Base-by-base conservation (phyloP, 2,329 filamentous ascomycete species). In the Hymenoscyphus fructigenus region DNA sequence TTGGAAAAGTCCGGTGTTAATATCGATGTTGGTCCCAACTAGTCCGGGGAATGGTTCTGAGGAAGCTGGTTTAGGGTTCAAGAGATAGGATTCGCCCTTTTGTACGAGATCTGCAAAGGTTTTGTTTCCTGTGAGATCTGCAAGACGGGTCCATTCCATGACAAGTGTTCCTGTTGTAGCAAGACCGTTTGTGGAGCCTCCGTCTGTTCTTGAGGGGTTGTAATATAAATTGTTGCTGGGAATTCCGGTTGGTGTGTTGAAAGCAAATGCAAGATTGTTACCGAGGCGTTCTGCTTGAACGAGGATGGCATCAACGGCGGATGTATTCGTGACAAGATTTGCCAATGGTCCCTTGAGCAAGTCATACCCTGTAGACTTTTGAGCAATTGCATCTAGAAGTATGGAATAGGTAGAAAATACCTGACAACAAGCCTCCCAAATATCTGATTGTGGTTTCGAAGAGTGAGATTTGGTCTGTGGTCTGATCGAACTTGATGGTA, bases 391-490 rank as follows among this genome's bases (percentile, higher is more conserved):
- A 29, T 53, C 4, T 26, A 57, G 3, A 5, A 44, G 34, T 20
- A 3, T 4, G 14, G 9, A 47, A 1, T n/a, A 41, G 69, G 55
- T 61, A 69, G 34, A 20, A 26, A 85, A 90, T 3, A 66, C 88
- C 91, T 2, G 92, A 91, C 9, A 97, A 75, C 71, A 97, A 82
- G 17, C 92, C 93, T 10, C 86, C 93, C 0, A 97, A 79, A 72
- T 96, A 96, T 32, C 93, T 88, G 73, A 97, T 96, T 0, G 91
- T 97, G 0, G 92, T 96, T 78, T 97, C 93, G 72, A 97, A 97
- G 7, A 97, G 78, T 44, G 90, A 94, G 59, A 96, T 87, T 10
- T 81, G 77, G 9, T 66, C 58, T 1, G 81, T 72, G 0, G 89
- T 91, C 12, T 81, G 79, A 53, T 83, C 83, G 73, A 91, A 96